Evolutionary conservation across 225 moss, liverwort and hornwort species (phyloP).

Genomic region (Physcomitrium patens): DNA sequence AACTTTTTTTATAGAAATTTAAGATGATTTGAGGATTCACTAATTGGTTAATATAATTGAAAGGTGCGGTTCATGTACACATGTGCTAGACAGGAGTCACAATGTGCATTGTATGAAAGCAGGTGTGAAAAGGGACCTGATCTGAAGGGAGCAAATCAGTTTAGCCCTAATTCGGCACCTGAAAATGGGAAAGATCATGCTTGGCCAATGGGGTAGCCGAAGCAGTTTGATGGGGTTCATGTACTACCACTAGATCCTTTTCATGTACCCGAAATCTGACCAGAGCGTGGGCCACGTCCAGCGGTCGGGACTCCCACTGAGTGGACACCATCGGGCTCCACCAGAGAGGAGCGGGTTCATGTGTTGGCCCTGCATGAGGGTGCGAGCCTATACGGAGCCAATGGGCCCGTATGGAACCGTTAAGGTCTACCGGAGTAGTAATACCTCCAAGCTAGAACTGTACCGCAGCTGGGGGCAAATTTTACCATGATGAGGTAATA

Average conservation of each 20-base stretch:
- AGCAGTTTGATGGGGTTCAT: too few species aligned
- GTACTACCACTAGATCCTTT: neutral
- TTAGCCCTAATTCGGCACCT: neutral
- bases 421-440: constrained; percentile 33
- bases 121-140: too few species aligned
- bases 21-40: too few species aligned
- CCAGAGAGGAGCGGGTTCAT: neutral
- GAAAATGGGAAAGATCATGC: too few species aligned
- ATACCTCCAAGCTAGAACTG: neutral
- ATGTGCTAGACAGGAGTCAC: too few species aligned
- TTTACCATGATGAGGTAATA: constrained; percentile 48
- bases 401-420: constrained; percentile 59
- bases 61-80: too few species aligned
- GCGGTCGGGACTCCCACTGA: neutral
- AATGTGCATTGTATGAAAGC: too few species aligned
- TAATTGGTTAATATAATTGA: too few species aligned
- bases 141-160: too few species aligned
- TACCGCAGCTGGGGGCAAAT: too few species aligned
- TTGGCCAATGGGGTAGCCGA: too few species aligned
- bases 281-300: neutral
- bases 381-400: neutral
- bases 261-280: neutral
- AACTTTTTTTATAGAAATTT: too few species aligned
- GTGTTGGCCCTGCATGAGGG: constrained; percentile 23
- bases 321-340: neutral